Conservation (phyloP, 2,329 filamentous ascomycete genomes). For the Zopfia rhizophila region DNA sequence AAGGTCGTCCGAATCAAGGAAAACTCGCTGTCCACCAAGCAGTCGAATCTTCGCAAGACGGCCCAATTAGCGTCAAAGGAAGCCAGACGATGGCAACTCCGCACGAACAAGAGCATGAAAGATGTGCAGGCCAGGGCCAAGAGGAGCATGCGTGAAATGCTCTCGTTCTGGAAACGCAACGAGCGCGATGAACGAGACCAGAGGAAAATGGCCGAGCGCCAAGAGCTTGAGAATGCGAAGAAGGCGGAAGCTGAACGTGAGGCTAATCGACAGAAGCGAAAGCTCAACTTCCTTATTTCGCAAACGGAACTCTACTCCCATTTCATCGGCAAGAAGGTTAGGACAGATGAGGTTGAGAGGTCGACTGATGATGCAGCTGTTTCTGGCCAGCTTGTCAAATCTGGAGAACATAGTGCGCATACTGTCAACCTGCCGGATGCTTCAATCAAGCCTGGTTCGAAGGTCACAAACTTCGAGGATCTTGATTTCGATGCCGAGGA, state of each 20-base stretch:
- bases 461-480: constrained; percentile 93
- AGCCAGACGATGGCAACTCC: constrained; percentile 94
- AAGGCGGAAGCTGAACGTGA: constrained; percentile 97
- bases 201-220: constrained; percentile 91
- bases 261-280: constrained; percentile 95
- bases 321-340: constrained; percentile 99
- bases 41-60: constrained; percentile 97
- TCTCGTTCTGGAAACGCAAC: constrained; percentile 99
- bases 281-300: constrained; percentile 99
- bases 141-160: constrained; percentile 99
- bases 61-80: constrained; percentile 97
- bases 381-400: constrained; percentile 59
- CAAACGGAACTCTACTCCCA: constrained; percentile 99
- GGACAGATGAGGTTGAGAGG: constrained; percentile 92
- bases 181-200: constrained; percentile 96
- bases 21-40: constrained; percentile 84
- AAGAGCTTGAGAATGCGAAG: constrained; percentile 95
- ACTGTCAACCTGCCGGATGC: constrained; percentile 61
- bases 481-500: constrained; percentile 97
- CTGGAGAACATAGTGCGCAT: constrained; percentile 52
- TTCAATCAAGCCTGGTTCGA: constrained; percentile 65
- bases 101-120: constrained; percentile 98
- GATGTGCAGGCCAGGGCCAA: constrained; percentile 97
- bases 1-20: constrained; percentile 91
- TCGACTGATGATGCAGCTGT: constrained; percentile 79